A percentile compares a stretch with the other conserved stretches of the same genome.
Conservation (phyloP, 768 basidiomycete species). For the Trichaptum fuscoviolaceum region DNA sequence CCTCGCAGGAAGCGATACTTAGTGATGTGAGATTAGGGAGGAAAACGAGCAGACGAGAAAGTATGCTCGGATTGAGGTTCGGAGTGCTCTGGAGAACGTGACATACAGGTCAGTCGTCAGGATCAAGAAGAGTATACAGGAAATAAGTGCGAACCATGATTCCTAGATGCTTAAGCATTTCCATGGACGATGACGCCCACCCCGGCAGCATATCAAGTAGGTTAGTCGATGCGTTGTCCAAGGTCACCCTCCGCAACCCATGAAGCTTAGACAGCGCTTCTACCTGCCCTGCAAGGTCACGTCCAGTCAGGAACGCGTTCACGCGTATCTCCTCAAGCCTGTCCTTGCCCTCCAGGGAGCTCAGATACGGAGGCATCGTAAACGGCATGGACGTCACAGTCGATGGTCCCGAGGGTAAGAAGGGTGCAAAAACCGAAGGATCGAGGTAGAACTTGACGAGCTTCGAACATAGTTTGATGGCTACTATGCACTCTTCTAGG, state of each 20-base stretch:
- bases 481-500: conserved; percentile 43
- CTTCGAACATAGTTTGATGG: conserved; percentile 46
- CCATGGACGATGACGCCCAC: conserved; percentile 43
- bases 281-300: conserved; percentile 34
- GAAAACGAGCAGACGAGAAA: conserved; percentile 41
- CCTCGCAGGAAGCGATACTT: conserved; percentile 56
- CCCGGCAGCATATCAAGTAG: conserved; percentile 51
- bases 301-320: conserved; percentile 38
- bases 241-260: conserved; percentile 38
- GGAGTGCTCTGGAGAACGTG: conserved; percentile 42
- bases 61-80: conserved; percentile 46
- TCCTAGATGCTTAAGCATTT: conserved; percentile 47
- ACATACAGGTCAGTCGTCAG: background rate
- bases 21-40: conserved; percentile 52
- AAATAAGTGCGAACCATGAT: conserved; percentile 46
- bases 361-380: conserved; percentile 46
- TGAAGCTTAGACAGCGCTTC: conserved; percentile 34
- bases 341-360: conserved; percentile 38
- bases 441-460: conserved; percentile 44
- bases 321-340: conserved; percentile 44
- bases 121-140: background rate
- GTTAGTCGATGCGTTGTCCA: conserved; percentile 62
- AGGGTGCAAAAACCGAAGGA: background rate
- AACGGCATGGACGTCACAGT: conserved; percentile 13
- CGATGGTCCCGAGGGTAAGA: background rate